These are phyloP conservation scores for Angomonas deanei DNA, from an alignment of 208 protist genomes.

Conservation along the genomic window DNA sequence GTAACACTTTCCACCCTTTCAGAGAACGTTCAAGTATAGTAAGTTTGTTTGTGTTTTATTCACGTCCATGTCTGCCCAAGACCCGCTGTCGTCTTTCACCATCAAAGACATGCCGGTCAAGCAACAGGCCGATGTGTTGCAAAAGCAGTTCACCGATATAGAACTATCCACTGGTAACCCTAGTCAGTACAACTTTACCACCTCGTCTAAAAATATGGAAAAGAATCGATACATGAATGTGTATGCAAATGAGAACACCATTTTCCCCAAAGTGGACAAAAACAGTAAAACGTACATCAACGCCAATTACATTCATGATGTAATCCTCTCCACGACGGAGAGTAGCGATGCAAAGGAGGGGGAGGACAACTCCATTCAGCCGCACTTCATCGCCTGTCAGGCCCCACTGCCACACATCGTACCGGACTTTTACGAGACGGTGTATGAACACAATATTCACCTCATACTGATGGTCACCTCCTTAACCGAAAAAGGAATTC, in stretches of 20 bases:
- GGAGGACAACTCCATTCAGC: slow-evolving; percentile 24
- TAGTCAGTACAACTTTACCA: slow-evolving; percentile 52
- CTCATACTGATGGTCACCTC: slow-evolving; percentile 80
- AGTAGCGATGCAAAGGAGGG: slow-evolving; percentile 63
- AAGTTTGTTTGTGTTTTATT: no score
- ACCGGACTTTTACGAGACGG: slow-evolving; percentile 40
- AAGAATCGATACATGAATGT: slow-evolving; percentile 82
- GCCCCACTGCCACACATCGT: slow-evolving; percentile 59
- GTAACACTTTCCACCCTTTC: no score
- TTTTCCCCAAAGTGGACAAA: no score
- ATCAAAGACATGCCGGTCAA: slow-evolving; percentile 23
- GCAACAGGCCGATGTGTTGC: slow-evolving; percentile 30
- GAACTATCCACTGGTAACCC: slow-evolving; percentile 37
- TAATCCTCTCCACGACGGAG: not conserved
- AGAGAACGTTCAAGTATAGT: no score
- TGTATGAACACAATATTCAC: slow-evolving; percentile 41
- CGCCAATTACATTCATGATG: not conserved
- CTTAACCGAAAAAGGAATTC: slow-evolving; percentile 37
- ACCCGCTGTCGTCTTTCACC: slow-evolving; percentile 14
- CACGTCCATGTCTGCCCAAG: no score
- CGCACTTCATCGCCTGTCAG: slow-evolving; percentile 73
- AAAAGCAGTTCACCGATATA: slow-evolving; percentile 41
- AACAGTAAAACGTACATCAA: no score
- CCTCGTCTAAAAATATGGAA: slow-evolving; percentile 27
- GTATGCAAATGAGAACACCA: slow-evolving; percentile 66